Evolutionary conservation across 2,329 filamentous ascomycete genomes (phyloP).

Genomic region (Penicillium oxalicum): DNA sequence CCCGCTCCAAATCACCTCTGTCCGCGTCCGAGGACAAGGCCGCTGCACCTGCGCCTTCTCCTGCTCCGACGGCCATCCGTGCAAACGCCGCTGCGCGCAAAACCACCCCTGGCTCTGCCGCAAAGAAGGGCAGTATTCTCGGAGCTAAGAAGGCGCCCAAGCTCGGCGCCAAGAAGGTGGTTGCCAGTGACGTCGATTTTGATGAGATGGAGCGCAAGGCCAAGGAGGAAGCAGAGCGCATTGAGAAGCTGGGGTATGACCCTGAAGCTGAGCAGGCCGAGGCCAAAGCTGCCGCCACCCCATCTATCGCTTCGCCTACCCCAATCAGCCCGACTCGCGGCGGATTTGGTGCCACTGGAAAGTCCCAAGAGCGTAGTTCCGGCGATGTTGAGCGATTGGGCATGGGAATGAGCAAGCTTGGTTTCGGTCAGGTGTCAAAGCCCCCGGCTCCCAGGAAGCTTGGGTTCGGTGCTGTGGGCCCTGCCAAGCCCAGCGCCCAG

Average conservation of each 20-base stretch:
- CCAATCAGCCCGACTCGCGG: conserved; percentile 62
- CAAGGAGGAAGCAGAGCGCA: conserved; percentile 92
- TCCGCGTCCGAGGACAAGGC: conserved; percentile 51
- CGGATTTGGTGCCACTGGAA: conserved; percentile 56
- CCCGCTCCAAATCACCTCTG: conserved; percentile 80
- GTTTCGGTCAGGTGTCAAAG: conserved; percentile 71
- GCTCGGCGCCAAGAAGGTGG: conserved; percentile 88
- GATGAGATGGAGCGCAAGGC: conserved; percentile 96
- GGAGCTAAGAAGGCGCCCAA: conserved; percentile 77
- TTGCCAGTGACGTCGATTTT: conserved; percentile 73
- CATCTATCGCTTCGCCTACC: conserved; percentile 66
- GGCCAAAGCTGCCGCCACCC: conserved; percentile 37
- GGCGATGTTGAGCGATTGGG: conserved; percentile 83
- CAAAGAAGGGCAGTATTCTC: conserved; percentile 79
- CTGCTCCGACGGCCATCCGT: conserved; percentile 61
- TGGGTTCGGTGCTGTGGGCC: conserved; percentile 80
- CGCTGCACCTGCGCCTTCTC: conserved; percentile 44
- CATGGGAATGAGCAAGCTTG: conserved; percentile 78
- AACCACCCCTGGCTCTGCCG: conserved; percentile 54
- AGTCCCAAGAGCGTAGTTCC: conserved; percentile 50
- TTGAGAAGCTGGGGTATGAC: conserved; percentile 92
- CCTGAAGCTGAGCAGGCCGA: conserved; percentile 71
- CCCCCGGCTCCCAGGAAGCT: conserved; percentile 65
- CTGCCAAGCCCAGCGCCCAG: conserved; percentile 58
- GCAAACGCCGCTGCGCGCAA: conserved; percentile 80